These are phyloP conservation scores for Lepidium sativum DNA, from an alignment of 345 rosid species.

Conservation along the genomic window DNA sequence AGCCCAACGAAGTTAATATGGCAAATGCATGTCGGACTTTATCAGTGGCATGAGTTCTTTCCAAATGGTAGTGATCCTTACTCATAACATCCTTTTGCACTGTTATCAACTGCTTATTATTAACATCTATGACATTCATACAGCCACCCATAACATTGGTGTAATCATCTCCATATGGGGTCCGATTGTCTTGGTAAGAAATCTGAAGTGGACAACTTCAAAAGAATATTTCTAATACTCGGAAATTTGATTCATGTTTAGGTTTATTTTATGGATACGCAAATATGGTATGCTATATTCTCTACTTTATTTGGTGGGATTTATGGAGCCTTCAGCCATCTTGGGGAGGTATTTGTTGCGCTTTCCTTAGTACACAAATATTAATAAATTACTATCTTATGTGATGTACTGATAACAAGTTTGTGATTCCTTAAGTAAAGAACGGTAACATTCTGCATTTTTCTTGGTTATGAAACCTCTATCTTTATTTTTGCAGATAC, in stretches of 20 bases:
- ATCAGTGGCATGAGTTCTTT: conserved; percentile 90
- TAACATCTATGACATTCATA: conserved; percentile 25
- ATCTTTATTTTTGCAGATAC: conserved; percentile 44
- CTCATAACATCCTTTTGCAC: not conserved
- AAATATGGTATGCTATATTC: conserved; percentile 98
- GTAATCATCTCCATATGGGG: conserved; percentile 91
- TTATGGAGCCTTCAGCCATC: conserved; percentile 90
- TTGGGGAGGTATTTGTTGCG: conserved; percentile 75
- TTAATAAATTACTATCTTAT: not conserved
- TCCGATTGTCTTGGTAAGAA: conserved; percentile 79
- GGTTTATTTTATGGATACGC: conserved; percentile 95
- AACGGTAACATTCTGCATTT: not conserved
- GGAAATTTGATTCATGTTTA: conserved; percentile 25
- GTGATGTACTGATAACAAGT: not conserved
- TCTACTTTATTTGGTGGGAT: conserved; percentile 95
- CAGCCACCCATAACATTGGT: conserved; percentile 71
- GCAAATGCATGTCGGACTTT: conserved; percentile 47
- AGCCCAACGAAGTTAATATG: conserved; percentile 74
- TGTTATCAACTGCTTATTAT: not conserved
- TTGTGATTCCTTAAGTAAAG: not conserved
- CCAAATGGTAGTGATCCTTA: conserved; percentile 47
- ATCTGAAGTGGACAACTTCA: conserved; percentile 1
- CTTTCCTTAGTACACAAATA: conserved; percentile 3
- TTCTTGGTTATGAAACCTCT: not conserved
- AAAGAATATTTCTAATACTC: conserved; percentile 4